Evolutionary conservation across 2,329 filamentous ascomycete species (phyloP).

Genomic region (Talaromyces atroroseus): DNA sequence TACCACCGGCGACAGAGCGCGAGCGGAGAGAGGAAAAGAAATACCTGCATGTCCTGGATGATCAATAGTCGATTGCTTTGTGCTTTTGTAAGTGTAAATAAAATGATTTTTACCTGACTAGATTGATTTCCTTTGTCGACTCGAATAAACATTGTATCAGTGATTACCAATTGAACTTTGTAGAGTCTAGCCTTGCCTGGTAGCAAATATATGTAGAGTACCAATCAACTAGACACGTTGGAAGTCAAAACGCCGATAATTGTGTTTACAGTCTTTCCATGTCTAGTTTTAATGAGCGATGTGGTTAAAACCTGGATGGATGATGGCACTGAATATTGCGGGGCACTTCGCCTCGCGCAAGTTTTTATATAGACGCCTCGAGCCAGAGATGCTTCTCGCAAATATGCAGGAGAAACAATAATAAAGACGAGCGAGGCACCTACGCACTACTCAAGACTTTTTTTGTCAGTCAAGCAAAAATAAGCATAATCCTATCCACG

Average conservation of each 20-base stretch:
- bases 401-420: not conserved
- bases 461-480: too few species aligned
- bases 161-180: not conserved
- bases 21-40: constrained; percentile 94
- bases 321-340: not conserved
- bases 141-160: constrained; percentile 7
- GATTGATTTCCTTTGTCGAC: constrained; percentile 15
- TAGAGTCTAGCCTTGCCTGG: too few species aligned
- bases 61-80: constrained; percentile 54
- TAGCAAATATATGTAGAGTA: too few species aligned
- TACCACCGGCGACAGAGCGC: constrained; percentile 88
- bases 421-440: not conserved
- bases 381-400: not conserved
- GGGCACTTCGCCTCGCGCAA: not conserved
- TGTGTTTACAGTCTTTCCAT: too few species aligned
- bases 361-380: not conserved
- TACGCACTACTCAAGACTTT: too few species aligned
- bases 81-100: constrained; percentile 15
- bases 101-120: constrained; percentile 12
- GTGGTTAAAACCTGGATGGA: not conserved
- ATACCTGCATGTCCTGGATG: constrained; percentile 89
- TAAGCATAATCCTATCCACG: not conserved
- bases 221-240: too few species aligned
- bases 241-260: too few species aligned
- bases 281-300: too few species aligned